Base-by-base conservation (phyloP, 768 basidiomycete genomes). In the Filobasidium wieringae region DNA sequence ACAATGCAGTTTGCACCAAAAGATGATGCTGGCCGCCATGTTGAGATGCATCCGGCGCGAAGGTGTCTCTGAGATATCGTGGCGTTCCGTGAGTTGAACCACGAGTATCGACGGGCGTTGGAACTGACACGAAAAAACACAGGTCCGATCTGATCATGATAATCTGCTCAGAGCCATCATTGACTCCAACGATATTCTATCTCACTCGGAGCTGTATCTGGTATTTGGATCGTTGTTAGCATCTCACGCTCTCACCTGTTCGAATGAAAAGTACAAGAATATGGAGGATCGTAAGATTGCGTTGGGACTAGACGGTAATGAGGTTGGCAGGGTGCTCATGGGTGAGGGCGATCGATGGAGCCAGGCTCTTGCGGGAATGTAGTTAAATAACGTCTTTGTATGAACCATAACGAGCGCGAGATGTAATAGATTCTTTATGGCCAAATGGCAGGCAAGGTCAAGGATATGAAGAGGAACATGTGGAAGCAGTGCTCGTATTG, bases 61-160 rank as follows among this genome's bases (percentile, higher is more conserved):
- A 60, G 91, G 91, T 27, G 80, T 96, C 0, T 84, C 88, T 53
- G 88, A 91, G 75, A 84, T 96, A 49, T 81, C 81, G 64, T 91
- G 87, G 87, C 79, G 80, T 27, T 85, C 88, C 62, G 86, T 90
- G 53, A 60, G 80, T 75, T 19, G 59, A 30, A 26, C 3, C 33
- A 15, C 36, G 31, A 50, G 36, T 37, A 37, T 31, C 22, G 32
- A 14, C 39, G 12, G 15, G 34, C 32, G 27, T 19, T 55, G 32
- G 31, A 19, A 40, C 39, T 45, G 6, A 31, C 11, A 11, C 12
- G n/a, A 19, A 22, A 15, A 56, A 9, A 56, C 30, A 6, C 62
- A 86, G 87, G 78, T 92, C 39, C 79, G 82, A 58, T 77, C 83
- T 54, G 89, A 93, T 68, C 87, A 90, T 66, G 69, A 82, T 29